Conservation (phyloP, 345 rosid species). For the Acer yangbiense region DNA sequence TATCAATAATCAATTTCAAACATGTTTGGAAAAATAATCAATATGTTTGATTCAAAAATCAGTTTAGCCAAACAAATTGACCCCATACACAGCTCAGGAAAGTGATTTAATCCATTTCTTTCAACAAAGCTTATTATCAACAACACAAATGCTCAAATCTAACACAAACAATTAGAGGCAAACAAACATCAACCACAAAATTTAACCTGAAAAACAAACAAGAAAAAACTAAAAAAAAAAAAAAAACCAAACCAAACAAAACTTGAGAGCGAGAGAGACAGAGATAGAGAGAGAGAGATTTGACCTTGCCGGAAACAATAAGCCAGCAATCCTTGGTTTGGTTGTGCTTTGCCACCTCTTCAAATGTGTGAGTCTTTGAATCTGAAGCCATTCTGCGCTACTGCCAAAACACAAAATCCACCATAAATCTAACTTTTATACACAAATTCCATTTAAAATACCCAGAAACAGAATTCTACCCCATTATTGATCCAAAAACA, state of each 20-base stretch:
- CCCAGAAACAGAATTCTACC: no score
- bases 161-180: not conserved
- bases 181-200: not conserved
- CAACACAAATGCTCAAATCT: not conserved
- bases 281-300: conserved; percentile 31
- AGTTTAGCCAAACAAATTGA: not conserved
- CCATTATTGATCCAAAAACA: not conserved
- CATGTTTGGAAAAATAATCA: not conserved
- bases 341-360: conserved; percentile 82
- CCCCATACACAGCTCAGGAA: not conserved
- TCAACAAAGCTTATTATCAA: not conserved
- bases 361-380: conserved; percentile 56
- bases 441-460: not conserved
- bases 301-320: conserved; percentile 83
- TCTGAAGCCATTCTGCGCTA: conserved; percentile 64
- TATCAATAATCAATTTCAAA: not conserved
- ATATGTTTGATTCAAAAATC: not conserved
- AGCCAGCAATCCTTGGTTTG: conserved; percentile 92
- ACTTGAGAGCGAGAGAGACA: not conserved
- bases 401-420: conserved; percentile 30
- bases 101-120: not conserved
- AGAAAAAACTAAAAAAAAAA: not conserved
- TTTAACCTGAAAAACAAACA: not conserved
- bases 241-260: no score
- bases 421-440: conserved; percentile 17